Conservation (phyloP, 2,329 filamentous ascomycete species). For the Lasiodiplodia citricola region DNA sequence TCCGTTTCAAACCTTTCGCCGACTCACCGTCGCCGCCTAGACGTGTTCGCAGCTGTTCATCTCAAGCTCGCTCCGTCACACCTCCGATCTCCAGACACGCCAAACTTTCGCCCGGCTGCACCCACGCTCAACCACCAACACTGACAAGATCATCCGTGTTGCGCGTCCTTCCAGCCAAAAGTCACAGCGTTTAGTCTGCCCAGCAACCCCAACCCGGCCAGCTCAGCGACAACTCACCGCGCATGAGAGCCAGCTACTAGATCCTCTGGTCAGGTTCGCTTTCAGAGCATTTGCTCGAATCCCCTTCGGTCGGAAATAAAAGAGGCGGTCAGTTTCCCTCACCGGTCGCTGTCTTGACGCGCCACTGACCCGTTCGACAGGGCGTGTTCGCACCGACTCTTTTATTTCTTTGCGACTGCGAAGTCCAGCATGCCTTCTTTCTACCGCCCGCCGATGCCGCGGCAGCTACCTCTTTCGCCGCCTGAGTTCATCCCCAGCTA, state of each 20-base stretch:
- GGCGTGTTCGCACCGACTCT: conserved; percentile 49
- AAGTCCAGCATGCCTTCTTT: conserved; percentile 55
- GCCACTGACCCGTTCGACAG: conserved; percentile 32
- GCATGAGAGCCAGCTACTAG: conserved; percentile 44
- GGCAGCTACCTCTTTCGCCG: conserved; percentile 54
- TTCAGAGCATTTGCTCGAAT: conserved; percentile 45
- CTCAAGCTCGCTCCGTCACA: not conserved
- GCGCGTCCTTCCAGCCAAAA: not conserved
- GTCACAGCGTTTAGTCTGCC: not conserved
- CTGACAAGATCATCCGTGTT: not conserved
- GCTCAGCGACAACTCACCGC: conserved; percentile 30
- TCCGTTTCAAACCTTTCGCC: not conserved
- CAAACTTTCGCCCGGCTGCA: not conserved
- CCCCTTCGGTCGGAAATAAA: conserved; percentile 40
- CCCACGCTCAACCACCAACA: not conserved
- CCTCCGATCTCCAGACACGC: not conserved
- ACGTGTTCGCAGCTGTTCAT: not conserved
- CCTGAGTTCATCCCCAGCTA: conserved; percentile 54
- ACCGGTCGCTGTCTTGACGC: not conserved
- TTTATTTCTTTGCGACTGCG: conserved; percentile 42
- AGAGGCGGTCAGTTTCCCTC: conserved; percentile 44
- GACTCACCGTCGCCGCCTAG: conserved; percentile 8
- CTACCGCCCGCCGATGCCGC: conserved; percentile 52
- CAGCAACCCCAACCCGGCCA: not conserved
- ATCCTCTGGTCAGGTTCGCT: conserved; percentile 37